A percentile compares a stretch with the other conserved stretches of the same genome.
Evolutionary conservation across 2,329 filamentous ascomycete species (phyloP).

Genomic region (Furcasterigmium furcatum): DNA sequence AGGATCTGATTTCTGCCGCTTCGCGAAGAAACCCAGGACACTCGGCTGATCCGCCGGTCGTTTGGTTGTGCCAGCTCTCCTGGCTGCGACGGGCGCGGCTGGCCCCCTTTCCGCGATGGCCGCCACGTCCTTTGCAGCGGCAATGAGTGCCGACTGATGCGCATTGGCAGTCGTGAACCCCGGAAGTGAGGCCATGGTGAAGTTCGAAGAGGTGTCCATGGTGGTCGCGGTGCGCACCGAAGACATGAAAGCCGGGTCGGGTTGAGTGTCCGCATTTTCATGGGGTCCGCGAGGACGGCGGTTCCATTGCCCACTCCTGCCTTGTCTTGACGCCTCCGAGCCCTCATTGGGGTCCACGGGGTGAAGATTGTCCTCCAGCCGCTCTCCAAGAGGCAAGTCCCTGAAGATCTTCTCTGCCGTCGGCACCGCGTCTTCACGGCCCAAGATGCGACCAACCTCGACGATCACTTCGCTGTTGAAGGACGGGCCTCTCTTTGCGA

Average conservation of each 20-base stretch:
- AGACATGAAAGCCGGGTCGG: neutral
- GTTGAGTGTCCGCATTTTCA: conserved; percentile 28
- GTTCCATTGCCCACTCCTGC: conserved; percentile 8
- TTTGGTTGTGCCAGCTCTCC: conserved; percentile 23
- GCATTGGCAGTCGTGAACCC: conserved; percentile 62
- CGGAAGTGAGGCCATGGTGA: conserved; percentile 54
- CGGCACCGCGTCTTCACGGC: conserved; percentile 51
- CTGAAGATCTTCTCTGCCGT: conserved; percentile 50
- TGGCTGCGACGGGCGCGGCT: conserved; percentile 11
- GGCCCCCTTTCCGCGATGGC: conserved; percentile 5
- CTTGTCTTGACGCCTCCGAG: neutral
- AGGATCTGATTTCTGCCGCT: conserved; percentile 10
- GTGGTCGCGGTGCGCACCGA: conserved; percentile 42
- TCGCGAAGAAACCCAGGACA: conserved; percentile 36
- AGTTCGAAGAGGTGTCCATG: conserved; percentile 56
- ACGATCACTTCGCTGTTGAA: conserved; percentile 61
- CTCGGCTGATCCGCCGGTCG: conserved; percentile 36
- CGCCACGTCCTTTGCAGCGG: conserved; percentile 20
- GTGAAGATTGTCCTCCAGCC: conserved; percentile 64
- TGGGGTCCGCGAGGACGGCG: conserved; percentile 1
- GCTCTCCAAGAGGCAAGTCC: conserved; percentile 48
- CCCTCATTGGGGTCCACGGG: conserved; percentile 37
- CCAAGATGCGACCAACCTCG: conserved; percentile 69
- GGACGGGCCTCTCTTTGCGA: conserved; percentile 64
- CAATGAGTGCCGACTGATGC: conserved; percentile 41